Evolutionary conservation across 2,329 filamentous ascomycete genomes (phyloP), one percentile per base, ranked within the genome.

Genomic region (Claviceps maximensis): DNA sequence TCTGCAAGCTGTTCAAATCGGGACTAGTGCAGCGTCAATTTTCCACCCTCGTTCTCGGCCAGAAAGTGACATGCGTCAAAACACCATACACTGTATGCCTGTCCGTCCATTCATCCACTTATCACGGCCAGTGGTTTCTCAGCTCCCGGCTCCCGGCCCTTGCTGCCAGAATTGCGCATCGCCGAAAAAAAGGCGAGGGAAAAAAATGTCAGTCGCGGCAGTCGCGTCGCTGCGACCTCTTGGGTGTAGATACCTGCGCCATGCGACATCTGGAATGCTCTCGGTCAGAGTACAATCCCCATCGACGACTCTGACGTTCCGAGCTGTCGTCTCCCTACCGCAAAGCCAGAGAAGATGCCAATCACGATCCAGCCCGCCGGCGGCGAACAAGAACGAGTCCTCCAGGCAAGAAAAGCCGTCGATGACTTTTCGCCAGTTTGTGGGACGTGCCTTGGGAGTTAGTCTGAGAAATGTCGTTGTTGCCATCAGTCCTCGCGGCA

Each of bases 401-500:
- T 8, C 50, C 12, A 60, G 56, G 53, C 57, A 58, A 13, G 57
- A 59, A 33, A 55, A 62, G 23, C 63, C 61, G 1, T 60, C 61
- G 46, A 64, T 69, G 25, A 68, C 64, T 2, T 68, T 69, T 51
- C 56, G 60, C 3, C 63, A 61, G 47, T 64, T 63, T 40, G 49
- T 58, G 2, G 58, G 61, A 0, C 63, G 64, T 10, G 62, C 64
- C 5, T 61, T 70, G 8, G 62, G 60, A 13, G 65, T 61, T 44
- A 64, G 65, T 36, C 55, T 71, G 46, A 63, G 67, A 29, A 71
- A 69, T 53, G 58, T 69, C 13, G 58, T 56, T 6, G 60, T 65
- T 23, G 63, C 66, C 2, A 31, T 69, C 53, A 71, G 65, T 36
- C 67, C 67, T 25, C 64, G 62, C 38, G 66, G 66, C 17, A 64